Percentiles rank a stretch among this genome's conserved stretches.
These are phyloP conservation scores for Coemansia sp. DNA, from an alignment of 192 early-diverging fungal genomes.

Conservation along the genomic window DNA sequence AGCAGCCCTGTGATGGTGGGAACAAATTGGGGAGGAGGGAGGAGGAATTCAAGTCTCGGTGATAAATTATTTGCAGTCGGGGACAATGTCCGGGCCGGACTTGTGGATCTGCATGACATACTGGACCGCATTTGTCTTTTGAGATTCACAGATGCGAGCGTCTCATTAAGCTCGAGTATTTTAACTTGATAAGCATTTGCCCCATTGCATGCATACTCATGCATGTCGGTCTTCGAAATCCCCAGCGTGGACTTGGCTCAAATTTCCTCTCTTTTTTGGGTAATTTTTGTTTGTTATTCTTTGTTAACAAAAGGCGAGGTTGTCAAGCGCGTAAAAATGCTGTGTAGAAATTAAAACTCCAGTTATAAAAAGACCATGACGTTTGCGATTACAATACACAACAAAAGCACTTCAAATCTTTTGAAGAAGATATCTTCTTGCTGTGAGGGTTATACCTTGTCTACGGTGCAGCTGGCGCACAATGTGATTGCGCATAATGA, in stretches of 20 bases:
- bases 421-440: constrained; percentile 15
- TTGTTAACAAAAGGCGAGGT: neutral
- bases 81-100: neutral
- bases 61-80: too few relatives aligned
- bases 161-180: neutral
- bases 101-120: neutral
- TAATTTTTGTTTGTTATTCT: neutral
- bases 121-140: neutral
- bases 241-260: neutral
- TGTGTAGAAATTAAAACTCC: too few relatives aligned
- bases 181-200: neutral
- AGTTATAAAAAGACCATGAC: too few relatives aligned
- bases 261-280: neutral
- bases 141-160: neutral
- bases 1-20: too few relatives aligned
- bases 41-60: too few relatives aligned
- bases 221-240: neutral
- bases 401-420: constrained; percentile 6
- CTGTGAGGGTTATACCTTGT: neutral
- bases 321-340: too few relatives aligned
- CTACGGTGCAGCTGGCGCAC: neutral
- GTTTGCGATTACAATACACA: too few relatives aligned
- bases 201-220: neutral
- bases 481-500: constrained; percentile 25
- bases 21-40: too few relatives aligned